Evolutionary conservation across 495 filamentous ascomycete genomes (phyloP).

Genomic region (Recurvomyces mirabilis): DNA sequence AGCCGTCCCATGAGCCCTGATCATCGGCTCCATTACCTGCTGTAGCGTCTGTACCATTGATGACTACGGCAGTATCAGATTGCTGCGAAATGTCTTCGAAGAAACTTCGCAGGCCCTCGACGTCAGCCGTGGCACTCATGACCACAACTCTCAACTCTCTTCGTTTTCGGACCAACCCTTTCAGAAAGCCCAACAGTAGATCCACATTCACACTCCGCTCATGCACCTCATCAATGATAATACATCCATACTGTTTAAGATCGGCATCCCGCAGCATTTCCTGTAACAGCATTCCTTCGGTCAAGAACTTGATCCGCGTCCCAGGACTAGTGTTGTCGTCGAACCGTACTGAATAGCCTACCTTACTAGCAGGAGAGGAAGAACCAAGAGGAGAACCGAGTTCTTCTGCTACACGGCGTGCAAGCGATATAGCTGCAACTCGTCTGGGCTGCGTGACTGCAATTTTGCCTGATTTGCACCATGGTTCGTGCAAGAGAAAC

Average conservation of each 20-base stretch:
- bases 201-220: constrained; percentile 96
- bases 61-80: background rate
- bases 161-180: constrained; percentile 51
- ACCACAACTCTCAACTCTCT: constrained; percentile 74
- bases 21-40: too few species aligned
- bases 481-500: constrained; percentile 67
- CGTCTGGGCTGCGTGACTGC: constrained; percentile 90
- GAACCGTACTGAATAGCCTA: constrained; percentile 91
- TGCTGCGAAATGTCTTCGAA: constrained; percentile 38
- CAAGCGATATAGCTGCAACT: constrained; percentile 89
- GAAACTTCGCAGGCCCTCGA: constrained; percentile 63
- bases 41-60: constrained; percentile 4
- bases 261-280: constrained; percentile 82
- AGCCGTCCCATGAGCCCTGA: constrained; percentile 24
- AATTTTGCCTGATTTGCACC: constrained; percentile 72
- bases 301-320: constrained; percentile 82
- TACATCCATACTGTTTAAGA: constrained; percentile 71
- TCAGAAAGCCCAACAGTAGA: constrained; percentile 75
- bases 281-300: constrained; percentile 92
- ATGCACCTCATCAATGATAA: constrained; percentile 95
- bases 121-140: constrained; percentile 94
- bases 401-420: constrained; percentile 77
- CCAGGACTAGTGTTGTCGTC: constrained; percentile 67
- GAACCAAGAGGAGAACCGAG: constrained; percentile 71
- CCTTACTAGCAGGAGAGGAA: constrained; percentile 53